Conservation (phyloP, 2,329 filamentous ascomycete genomes). For the Aspergillus cejpii region DNA sequence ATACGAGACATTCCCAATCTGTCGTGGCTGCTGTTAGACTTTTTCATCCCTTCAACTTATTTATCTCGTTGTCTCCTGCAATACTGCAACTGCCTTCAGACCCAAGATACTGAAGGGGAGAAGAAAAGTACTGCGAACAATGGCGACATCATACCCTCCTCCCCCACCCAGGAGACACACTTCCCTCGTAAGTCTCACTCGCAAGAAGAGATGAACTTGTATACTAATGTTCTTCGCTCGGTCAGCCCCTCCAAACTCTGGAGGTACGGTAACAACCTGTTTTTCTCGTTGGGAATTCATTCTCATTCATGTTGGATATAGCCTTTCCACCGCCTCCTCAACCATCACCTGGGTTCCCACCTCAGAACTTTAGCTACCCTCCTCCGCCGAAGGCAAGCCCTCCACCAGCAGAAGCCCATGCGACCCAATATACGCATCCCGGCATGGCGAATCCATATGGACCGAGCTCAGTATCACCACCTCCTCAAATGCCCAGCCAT, state of each 20-base stretch:
- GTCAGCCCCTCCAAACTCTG: conserved; percentile 9
- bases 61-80: neutral
- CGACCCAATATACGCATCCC: conserved; percentile 6
- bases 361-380: conserved; percentile 20
- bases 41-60: neutral
- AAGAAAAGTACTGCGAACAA: conserved; percentile 7
- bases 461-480: conserved; percentile 2
- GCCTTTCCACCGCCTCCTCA: conserved; percentile 23
- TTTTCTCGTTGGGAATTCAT: neutral
- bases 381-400: conserved; percentile 20
- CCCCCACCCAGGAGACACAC: conserved; percentile 21
- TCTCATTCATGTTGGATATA: conserved; percentile 1
- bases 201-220: neutral
- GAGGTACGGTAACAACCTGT: conserved; percentile 6
- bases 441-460: neutral
- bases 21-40: neutral
- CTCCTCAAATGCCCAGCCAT: conserved; percentile 11
- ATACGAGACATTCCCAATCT: neutral
- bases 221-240: neutral
- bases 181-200: conserved; percentile 10
- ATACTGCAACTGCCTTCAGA: conserved; percentile 8
- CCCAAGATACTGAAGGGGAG: neutral
- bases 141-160: conserved; percentile 18
- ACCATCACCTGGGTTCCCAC: conserved; percentile 16
- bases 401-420: conserved; percentile 13